Percentiles rank a stretch among this genome's conserved stretches.
phyloP scores from a whole-genome alignment of 1,284 basidiomycete genomes.

The Ustilago trichophora region DNA sequence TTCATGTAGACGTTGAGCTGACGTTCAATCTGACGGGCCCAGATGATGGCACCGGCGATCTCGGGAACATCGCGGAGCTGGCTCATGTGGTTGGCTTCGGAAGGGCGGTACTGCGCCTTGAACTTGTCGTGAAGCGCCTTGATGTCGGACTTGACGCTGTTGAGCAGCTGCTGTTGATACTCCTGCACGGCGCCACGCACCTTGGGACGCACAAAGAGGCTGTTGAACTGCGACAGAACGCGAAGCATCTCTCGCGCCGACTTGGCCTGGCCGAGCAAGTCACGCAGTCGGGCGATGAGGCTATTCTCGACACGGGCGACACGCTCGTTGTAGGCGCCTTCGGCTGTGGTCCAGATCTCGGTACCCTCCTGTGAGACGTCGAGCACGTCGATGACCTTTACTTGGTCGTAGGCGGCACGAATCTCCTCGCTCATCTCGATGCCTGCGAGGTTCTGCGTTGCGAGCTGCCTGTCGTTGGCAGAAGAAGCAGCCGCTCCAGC shows the following conservation, averaged over 20 bases:
- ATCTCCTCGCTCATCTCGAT: constrained; percentile 93
- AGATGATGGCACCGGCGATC: constrained; percentile 96
- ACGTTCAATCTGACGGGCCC: constrained; percentile 97
- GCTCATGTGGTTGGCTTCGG: constrained; percentile 96
- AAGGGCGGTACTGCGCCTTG: constrained; percentile 85
- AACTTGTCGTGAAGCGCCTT: constrained; percentile 89
- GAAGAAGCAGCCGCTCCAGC: constrained; percentile 8
- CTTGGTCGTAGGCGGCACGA: constrained; percentile 85
- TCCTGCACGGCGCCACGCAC: constrained; percentile 88
- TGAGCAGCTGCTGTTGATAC: constrained; percentile 81
- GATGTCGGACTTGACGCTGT: constrained; percentile 90
- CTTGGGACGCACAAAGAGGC: constrained; percentile 95
- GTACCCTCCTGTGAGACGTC: constrained; percentile 86
- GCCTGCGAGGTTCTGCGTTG: constrained; percentile 73
- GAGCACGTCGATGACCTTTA: constrained; percentile 94
- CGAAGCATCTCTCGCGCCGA: constrained; percentile 99
- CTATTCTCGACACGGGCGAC: constrained; percentile 97
- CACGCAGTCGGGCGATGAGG: constrained; percentile 90
- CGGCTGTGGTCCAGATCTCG: constrained; percentile 97
- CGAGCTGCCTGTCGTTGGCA: constrained; percentile 44
- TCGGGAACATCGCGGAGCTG: constrained; percentile 97
- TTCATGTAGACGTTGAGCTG: constrained; percentile 98
- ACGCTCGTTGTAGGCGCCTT: constrained; percentile 96
- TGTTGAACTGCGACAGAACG: constrained; percentile 98
- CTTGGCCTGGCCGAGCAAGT: constrained; percentile 88